Evolutionary conservation across 345 rosid genomes (phyloP).

Genomic region (Pistacia integerrima): DNA sequence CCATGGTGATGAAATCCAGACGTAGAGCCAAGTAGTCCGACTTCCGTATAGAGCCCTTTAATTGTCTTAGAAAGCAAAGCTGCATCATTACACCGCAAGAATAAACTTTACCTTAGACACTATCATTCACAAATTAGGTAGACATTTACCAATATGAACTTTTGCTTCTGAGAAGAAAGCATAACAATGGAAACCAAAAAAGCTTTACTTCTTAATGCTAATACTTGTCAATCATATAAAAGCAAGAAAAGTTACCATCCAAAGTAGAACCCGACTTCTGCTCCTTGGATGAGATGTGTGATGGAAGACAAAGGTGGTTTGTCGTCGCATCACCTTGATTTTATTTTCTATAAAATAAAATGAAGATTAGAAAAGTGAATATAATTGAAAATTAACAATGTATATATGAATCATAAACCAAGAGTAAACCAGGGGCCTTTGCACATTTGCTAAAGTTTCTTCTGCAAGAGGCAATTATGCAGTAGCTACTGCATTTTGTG

Average conservation of each 20-base stretch:
- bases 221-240: not conserved
- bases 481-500: not conserved
- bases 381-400: not conserved
- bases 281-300: constrained; percentile 98
- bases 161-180: not conserved
- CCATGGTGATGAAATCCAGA: constrained; percentile 77
- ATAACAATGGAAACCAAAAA: not conserved
- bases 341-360: constrained; percentile 53
- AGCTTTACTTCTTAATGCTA: not conserved
- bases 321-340: constrained; percentile 69
- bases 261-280: constrained; percentile 77
- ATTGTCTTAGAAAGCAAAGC: constrained; percentile 90
- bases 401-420: not conserved
- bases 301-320: constrained; percentile 83
- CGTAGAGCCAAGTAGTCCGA: constrained; percentile 92
- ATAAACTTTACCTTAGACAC: constrained; percentile 1
- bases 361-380: constrained; percentile 6
- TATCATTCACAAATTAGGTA: not conserved
- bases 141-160: not conserved
- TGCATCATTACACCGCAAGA: constrained; percentile 32
- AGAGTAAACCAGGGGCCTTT: not conserved
- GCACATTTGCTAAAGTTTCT: not conserved
- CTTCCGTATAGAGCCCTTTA: constrained; percentile 69
- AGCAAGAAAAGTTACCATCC: constrained; percentile 67
- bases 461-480: not conserved